Evolutionary conservation across 2,329 filamentous ascomycete genomes (phyloP).

Genomic region (Exophiala mesophila): DNA sequence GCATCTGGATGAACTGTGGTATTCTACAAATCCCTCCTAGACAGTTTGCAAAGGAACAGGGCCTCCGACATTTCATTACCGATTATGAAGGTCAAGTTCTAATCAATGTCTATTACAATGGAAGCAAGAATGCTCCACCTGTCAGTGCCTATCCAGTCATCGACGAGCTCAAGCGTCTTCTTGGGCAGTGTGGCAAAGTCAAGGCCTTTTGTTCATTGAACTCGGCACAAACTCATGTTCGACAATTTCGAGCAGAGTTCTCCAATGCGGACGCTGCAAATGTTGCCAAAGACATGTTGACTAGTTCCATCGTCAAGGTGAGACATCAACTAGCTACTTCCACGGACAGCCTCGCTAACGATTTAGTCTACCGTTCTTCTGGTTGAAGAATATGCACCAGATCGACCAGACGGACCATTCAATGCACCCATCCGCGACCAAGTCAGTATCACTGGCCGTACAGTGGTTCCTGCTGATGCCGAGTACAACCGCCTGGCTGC

Average conservation of each 20-base stretch:
- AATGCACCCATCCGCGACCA: slow-evolving; percentile 6
- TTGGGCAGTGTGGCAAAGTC: slow-evolving; percentile 36
- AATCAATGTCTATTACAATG: slow-evolving; percentile 44
- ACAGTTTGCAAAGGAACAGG: slow-evolving; percentile 38
- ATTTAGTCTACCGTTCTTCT: slow-evolving; percentile 31
- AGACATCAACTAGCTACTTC: background rate
- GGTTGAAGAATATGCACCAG: slow-evolving; percentile 1
- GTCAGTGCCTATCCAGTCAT: slow-evolving; percentile 36
- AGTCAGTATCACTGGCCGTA: slow-evolving; percentile 37
- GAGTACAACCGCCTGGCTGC: slow-evolving; percentile 28
- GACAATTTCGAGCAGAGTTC: slow-evolving; percentile 38
- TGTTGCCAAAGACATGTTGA: slow-evolving; percentile 33
- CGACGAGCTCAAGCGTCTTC: slow-evolving; percentile 41
- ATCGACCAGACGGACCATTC: slow-evolving; percentile 12
- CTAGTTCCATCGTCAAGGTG: slow-evolving; percentile 23
- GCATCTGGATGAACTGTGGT: slow-evolving; percentile 40
- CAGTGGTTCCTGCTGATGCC: slow-evolving; percentile 35
- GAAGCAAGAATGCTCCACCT: slow-evolving; percentile 12
- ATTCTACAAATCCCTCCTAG: slow-evolving; percentile 43
- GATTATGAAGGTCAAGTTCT: slow-evolving; percentile 54
- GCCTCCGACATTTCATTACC: slow-evolving; percentile 29
- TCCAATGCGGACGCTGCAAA: slow-evolving; percentile 36
- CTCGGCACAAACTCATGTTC: slow-evolving; percentile 29
- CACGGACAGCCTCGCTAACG: background rate
- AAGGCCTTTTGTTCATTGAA: slow-evolving; percentile 32